Evolutionary conservation across 2,329 filamentous ascomycete species (phyloP).

Genomic region (Monosporascus sp.): DNA sequence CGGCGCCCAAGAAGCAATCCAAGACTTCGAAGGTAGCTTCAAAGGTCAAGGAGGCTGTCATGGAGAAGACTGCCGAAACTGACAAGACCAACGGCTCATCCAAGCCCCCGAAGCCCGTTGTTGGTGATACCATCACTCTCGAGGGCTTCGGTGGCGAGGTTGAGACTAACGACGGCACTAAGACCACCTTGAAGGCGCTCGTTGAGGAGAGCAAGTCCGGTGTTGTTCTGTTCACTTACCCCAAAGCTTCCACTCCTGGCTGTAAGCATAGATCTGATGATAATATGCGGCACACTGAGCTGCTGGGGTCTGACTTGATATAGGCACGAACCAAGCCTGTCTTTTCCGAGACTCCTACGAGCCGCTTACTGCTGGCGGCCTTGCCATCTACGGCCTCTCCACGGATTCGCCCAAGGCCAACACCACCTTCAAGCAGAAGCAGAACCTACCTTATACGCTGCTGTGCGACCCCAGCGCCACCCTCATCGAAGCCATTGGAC

Average conservation of each 20-base stretch:
- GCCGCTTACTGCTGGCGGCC: conserved; percentile 69
- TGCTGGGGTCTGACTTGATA: conserved; percentile 13
- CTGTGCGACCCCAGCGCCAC: conserved; percentile 74
- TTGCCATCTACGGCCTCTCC: conserved; percentile 86
- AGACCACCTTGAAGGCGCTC: conserved; percentile 74
- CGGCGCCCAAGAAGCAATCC: conserved; percentile 38
- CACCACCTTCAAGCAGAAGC: conserved; percentile 86
- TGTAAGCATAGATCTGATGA: conserved; percentile 58
- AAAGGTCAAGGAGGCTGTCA: conserved; percentile 33
- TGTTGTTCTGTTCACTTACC: conserved; percentile 92
- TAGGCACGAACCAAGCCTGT: conserved; percentile 90
- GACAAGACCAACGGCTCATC: conserved; percentile 28
- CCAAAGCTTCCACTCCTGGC: conserved; percentile 87
- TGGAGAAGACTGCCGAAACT: conserved; percentile 20
- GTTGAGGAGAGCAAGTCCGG: conserved; percentile 79
- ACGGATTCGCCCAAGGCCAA: conserved; percentile 87
- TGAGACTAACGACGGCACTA: conserved; percentile 77
- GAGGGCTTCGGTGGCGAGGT: conserved; percentile 66
- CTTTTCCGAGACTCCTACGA: conserved; percentile 84
- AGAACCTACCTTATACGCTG: conserved; percentile 81
- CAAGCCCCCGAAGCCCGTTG: conserved; percentile 39
- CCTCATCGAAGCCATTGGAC: conserved; percentile 80
- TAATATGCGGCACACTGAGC: conserved; percentile 1
- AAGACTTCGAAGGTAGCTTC: conserved; percentile 32
- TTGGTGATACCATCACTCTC: conserved; percentile 52